Percentiles rank a stretch among this genome's conserved stretches.
Conservation (phyloP, 2,329 filamentous ascomycete genomes). For the Pseudocercospora fuligena region DNA sequence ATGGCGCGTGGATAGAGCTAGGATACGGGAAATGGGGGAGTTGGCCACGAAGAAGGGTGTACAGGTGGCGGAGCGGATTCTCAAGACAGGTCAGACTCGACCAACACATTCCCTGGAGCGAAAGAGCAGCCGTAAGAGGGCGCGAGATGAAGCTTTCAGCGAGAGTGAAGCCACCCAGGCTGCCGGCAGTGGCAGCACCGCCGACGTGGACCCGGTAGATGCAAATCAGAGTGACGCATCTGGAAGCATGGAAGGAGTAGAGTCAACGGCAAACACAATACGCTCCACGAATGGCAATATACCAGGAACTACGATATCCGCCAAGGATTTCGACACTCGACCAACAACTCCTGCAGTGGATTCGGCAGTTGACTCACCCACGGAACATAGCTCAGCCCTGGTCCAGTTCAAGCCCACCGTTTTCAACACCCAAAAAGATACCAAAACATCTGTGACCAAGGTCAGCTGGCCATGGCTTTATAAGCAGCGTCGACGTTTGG, state of each 20-base stretch:
- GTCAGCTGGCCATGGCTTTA: conserved; percentile 95
- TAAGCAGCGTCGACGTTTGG: conserved; percentile 80
- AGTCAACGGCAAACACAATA: conserved; percentile 17
- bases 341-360: not conserved
- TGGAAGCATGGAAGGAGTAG: conserved; percentile 30
- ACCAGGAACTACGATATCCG: conserved; percentile 7
- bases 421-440: conserved; percentile 17
- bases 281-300: conserved; percentile 12
- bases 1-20: conserved; percentile 59
- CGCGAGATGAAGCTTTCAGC: conserved; percentile 40
- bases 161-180: conserved; percentile 32
- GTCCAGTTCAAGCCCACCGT: conserved; percentile 22
- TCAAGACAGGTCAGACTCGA: conserved; percentile 65
- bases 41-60: conserved; percentile 25
- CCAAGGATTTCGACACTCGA: conserved; percentile 14
- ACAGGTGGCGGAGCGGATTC: conserved; percentile 46
- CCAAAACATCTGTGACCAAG: conserved; percentile 55
- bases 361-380: not conserved
- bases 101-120: conserved; percentile 43
- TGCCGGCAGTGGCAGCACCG: not conserved
- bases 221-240: conserved; percentile 15
- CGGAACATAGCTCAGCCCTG: conserved; percentile 1
- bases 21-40: conserved; percentile 32
- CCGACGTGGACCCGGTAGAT: conserved; percentile 16
- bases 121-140: conserved; percentile 37